These are phyloP conservation scores for Papiliotrema flavescens DNA, from an alignment of 1,284 basidiomycete genomes.

Conservation along the genomic window DNA sequence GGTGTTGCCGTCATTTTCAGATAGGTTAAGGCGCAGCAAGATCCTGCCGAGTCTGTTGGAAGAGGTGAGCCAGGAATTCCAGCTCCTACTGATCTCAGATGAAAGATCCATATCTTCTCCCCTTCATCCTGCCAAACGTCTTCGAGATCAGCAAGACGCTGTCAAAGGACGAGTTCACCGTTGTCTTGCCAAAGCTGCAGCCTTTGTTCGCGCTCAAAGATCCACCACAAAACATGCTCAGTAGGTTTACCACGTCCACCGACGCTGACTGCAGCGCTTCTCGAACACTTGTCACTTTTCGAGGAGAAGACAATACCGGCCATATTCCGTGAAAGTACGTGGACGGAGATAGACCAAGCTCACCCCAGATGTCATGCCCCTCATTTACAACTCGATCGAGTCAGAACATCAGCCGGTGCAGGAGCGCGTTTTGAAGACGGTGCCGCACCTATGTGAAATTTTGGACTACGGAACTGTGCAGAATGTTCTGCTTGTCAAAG, in stretches of 20 bases:
- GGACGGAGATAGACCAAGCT: slow-evolving; percentile 36
- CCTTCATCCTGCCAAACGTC: slow-evolving; percentile 97
- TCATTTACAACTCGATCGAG: slow-evolving; percentile 93
- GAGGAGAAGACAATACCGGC: slow-evolving; percentile 84
- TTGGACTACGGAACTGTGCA: slow-evolving; percentile 92
- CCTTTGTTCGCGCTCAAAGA: slow-evolving; percentile 89
- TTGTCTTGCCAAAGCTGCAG: slow-evolving; percentile 76
- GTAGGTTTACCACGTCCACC: slow-evolving; percentile 23
- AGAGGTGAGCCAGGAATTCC: slow-evolving; percentile 58
- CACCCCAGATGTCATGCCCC: slow-evolving; percentile 75
- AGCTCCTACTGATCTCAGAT: slow-evolving; percentile 57
- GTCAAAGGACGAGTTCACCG: slow-evolving; percentile 74
- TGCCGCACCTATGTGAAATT: slow-evolving; percentile 85
- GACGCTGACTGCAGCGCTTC: slow-evolving; percentile 53
- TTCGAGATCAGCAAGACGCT: slow-evolving; percentile 82
- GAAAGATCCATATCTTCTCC: slow-evolving; percentile 87
- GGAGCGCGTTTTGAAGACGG: slow-evolving; percentile 79
- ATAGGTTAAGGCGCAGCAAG: slow-evolving; percentile 80
- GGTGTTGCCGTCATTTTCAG: slow-evolving; percentile 83
- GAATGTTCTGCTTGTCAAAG: slow-evolving; percentile 76
- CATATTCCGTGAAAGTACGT: slow-evolving; percentile 78
- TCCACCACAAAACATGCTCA: slow-evolving; percentile 94
- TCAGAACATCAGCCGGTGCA: slow-evolving; percentile 86
- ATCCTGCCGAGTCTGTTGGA: slow-evolving; percentile 92
- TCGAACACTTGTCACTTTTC: slow-evolving; percentile 84